Evolutionary conservation across 495 filamentous ascomycete species (phyloP), one percentile per base, ranked within the genome.

Genomic region (Hypoxylon perforatum): DNA sequence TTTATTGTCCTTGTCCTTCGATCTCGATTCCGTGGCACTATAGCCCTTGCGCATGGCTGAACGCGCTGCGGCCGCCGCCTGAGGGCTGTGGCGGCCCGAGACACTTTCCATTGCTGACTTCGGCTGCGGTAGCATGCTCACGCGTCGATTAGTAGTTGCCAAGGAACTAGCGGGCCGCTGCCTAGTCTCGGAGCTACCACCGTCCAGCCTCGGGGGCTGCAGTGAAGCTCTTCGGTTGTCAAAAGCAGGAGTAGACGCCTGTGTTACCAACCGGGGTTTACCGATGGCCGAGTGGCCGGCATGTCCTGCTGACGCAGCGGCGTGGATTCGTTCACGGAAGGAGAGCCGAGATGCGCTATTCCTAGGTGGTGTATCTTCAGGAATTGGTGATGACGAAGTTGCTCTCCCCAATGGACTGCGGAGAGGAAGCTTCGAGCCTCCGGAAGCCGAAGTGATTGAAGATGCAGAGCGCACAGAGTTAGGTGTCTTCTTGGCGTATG

Each of bases 61-160:
- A 38, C 79, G 55, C 1, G 80, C 77, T 8, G 76, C 78, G 0
- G 76, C 77, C 0, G 78, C 39, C 7, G 77, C 75, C 39, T 82
- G 78, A 8, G 79, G 78, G 19, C 76, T 79, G 44, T 74, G 65
- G n/a, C 78, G 67, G 4, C 79, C 79, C 2, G 70, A 71, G 2
- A 44, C 46, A n/a, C 64, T 57, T 5, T 69, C 67, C 19, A 28
- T 28, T 23, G 33, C 57, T 14, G 72, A 65, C 51, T 60, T 80
- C 1, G 85, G 82, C 59, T 82, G 78, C 25, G 86, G 85, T 3
- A 87, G 77, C 61, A 86, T 60, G 57, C 83, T 86, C 4, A 67
- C 65, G 7, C 84, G 80, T 42, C 83, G 72, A 41, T 69, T 76
- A 22, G 69, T 71, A n/a, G 67, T 59, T 0, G 82, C 78, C 18